phyloP scores from a whole-genome alignment of 257 asterid species.

The Salvia miltiorrhiza region DNA sequence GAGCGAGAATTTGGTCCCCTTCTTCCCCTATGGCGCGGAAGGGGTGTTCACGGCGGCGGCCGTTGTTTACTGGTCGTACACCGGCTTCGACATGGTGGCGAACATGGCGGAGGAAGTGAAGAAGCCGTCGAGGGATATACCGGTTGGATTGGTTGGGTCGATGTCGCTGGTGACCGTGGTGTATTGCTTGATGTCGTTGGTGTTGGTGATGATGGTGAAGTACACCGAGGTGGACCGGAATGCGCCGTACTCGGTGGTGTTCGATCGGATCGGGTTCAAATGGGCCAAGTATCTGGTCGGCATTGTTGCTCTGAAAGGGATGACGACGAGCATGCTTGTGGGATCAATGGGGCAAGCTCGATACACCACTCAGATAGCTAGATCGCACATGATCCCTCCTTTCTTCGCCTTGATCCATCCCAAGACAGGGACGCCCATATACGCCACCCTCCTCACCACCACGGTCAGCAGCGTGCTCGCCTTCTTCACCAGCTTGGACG shows the following conservation, averaged over 20 bases:
- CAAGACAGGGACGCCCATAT: conserved; percentile 75
- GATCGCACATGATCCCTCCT: conserved; percentile 94
- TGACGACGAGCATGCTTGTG: conserved; percentile 92
- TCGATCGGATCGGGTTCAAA: conserved; percentile 60
- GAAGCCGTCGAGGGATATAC: conserved; percentile 83
- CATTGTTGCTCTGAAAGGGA: conserved; percentile 81
- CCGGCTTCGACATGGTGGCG: conserved; percentile 95
- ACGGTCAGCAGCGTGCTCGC: conserved; percentile 68
- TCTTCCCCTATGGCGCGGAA: conserved; percentile 66
- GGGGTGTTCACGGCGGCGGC: conserved; percentile 89
- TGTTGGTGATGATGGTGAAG: conserved; percentile 67
- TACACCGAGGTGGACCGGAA: conserved; percentile 69
- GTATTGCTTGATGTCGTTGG: conserved; percentile 82
- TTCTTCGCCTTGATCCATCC: conserved; percentile 86
- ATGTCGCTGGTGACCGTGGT: conserved; percentile 80
- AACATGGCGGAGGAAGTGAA: conserved; percentile 96
- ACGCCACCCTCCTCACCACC: conserved; percentile 77
- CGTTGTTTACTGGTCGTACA: conserved; percentile 89
- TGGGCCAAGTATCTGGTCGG: conserved; percentile 93
- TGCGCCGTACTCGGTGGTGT: conserved; percentile 82
- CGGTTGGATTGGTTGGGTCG: conserved; percentile 77
- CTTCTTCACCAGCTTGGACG: conserved; percentile 83
- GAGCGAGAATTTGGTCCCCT: conserved; percentile 59
- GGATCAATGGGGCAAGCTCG: conserved; percentile 98
- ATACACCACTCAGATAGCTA: conserved; percentile 91